These are phyloP conservation scores for Moniliella sp. DNA, from an alignment of 1,284 basidiomycete genomes.

Conservation along the genomic window DNA sequence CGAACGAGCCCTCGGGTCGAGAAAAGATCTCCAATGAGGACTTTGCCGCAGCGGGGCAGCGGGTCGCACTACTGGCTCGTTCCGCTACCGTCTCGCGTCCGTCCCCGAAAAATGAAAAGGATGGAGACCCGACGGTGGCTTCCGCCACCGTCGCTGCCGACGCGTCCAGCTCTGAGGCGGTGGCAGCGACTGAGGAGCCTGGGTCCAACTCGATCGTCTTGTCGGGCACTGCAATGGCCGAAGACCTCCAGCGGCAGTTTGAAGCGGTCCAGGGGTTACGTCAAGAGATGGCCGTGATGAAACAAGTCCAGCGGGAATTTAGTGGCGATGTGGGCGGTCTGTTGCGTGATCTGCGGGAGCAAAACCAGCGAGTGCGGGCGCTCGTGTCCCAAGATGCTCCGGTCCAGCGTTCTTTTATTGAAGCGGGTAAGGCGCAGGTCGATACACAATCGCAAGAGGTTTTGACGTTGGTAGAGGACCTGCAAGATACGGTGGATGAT, in stretches of 20 bases:
- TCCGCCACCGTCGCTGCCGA: no score
- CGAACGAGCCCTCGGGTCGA: slow-evolving; percentile 13
- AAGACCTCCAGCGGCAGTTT: slow-evolving; percentile 68
- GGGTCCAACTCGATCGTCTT: slow-evolving; percentile 2
- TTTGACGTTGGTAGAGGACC: slow-evolving; percentile 73
- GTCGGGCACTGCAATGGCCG: slow-evolving; percentile 41
- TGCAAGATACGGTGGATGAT: slow-evolving; percentile 73
- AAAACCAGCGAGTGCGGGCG: slow-evolving; percentile 58
- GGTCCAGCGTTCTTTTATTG: slow-evolving; percentile 66
- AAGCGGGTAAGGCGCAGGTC: slow-evolving; percentile 70
- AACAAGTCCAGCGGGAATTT: slow-evolving; percentile 81
- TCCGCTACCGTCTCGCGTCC: slow-evolving; percentile 9
- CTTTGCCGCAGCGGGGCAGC: slow-evolving; percentile 22
- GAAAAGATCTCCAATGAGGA: slow-evolving; percentile 22
- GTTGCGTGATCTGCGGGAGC: slow-evolving; percentile 53
- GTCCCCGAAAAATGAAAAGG: slow-evolving; percentile 1
- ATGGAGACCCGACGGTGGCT: background rate
- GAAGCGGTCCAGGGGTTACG: slow-evolving; percentile 81
- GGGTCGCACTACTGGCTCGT: slow-evolving; percentile 19
- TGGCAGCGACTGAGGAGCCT: background rate
- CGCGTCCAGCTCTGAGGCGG: no score
- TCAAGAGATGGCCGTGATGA: slow-evolving; percentile 72
- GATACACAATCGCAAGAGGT: slow-evolving; percentile 70
- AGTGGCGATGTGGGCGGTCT: slow-evolving; percentile 70
- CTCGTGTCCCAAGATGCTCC: slow-evolving; percentile 55